Evolutionary conservation across 106 monocot genomes (phyloP), one percentile per base, ranked within the genome.

Genomic region (Dendrobium huoshanense): DNA sequence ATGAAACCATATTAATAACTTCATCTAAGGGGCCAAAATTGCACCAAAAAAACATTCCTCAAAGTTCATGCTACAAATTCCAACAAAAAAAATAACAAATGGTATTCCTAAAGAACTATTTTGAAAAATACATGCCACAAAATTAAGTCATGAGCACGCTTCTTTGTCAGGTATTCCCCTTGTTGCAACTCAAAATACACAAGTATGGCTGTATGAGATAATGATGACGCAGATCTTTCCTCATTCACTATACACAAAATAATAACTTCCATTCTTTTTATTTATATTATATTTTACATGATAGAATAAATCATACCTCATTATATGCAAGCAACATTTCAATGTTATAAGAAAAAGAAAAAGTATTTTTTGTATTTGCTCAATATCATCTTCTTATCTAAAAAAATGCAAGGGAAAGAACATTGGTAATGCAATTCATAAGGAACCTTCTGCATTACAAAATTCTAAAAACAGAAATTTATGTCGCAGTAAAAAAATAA

Each of bases 81-180:
- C 64, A 65, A 8, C 24, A 17, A 13, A 58, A 58, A 5, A 58
- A 58, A n/a, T 58, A n/a, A 58, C 16, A 58, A 58, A 25, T 25
- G 22, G 64, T 25, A 65, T 25, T 65, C 25, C 8, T 24, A n/a
- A 10, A 24, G 6, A 64, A 64, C 4, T 64, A 64, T 64, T 22
- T 65, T 65, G 58, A 65, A n/a, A 65, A 65, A 65, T 65, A 22
- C 22, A 65, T 8, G 64, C 64, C 22, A 65, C 64, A 65, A 65
- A 56, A 65, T 24, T 25, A 65, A 9, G 8, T 22, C 7, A 13
- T 51, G 51, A 15, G 10, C 51, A 51, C 51, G 13, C 13, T 15
- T 51, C 13, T 51, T 13, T 51, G 51, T 51, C 51, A 51, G 51
- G 51, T 51, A 51, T 51, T 51, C 51, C 51, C 10, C 51, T 51